phyloP scores from a whole-genome alignment of 345 rosid genomes.

The Barbarea vulgaris region DNA sequence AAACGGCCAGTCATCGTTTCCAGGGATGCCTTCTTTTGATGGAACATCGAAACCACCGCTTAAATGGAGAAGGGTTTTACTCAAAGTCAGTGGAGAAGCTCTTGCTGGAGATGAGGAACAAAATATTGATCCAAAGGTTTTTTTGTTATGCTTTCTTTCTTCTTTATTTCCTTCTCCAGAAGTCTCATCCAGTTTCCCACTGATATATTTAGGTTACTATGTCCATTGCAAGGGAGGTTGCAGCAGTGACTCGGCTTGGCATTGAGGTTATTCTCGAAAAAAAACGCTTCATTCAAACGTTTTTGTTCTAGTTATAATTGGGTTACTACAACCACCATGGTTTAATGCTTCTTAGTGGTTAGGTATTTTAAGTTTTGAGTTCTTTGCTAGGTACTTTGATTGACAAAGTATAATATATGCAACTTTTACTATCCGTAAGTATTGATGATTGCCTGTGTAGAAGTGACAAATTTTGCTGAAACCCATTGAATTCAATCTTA shows the following conservation, averaged over 20 bases:
- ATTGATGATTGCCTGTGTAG: neutral
- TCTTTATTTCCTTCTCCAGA: neutral
- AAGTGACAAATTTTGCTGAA: neutral
- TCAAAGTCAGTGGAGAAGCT: constrained; percentile 98
- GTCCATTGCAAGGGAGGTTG: constrained; percentile 96
- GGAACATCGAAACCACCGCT: constrained; percentile 52
- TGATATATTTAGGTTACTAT: constrained; percentile 67
- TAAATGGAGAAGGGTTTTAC: constrained; percentile 94
- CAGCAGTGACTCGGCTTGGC: constrained; percentile 85
- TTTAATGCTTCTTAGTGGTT: neutral
- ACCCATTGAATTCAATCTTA: neutral
- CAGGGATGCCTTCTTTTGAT: constrained; percentile 60
- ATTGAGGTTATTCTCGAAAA: constrained; percentile 60
- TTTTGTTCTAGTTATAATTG: neutral
- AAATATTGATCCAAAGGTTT: constrained; percentile 91
- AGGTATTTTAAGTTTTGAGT: neutral
- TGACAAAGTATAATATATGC: neutral
- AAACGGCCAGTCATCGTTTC: constrained; percentile 55
- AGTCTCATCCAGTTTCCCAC: constrained; percentile 25
- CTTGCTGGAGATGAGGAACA: constrained; percentile 84
- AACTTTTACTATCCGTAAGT: neutral
- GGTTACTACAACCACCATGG: neutral
- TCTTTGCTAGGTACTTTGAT: constrained; percentile 13
- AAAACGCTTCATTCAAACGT: neutral
- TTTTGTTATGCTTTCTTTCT: constrained; percentile 15